Evolutionary conservation across 352 stramenopile species (phyloP).

Genomic region (Halophytophthora polymorphica): DNA sequence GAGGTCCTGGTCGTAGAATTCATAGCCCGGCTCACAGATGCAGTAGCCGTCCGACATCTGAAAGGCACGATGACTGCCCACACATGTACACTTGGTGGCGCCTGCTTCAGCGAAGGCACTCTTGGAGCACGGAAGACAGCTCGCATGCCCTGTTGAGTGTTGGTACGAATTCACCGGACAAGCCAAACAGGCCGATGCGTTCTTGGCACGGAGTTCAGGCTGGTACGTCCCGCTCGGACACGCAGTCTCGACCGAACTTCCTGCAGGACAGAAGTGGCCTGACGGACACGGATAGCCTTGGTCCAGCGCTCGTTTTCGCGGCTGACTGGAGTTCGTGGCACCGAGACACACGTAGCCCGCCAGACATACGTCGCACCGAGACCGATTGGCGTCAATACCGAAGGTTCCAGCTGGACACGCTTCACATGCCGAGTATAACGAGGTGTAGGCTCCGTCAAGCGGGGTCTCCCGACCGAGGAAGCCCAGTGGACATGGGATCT

Average conservation of each 20-base stretch:
- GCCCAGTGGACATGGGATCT: slow-evolving; percentile 76
- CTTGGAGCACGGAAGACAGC: slow-evolving; percentile 87
- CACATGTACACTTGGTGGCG: slow-evolving; percentile 73
- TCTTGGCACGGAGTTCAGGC: slow-evolving; percentile 33
- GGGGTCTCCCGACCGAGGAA: slow-evolving; percentile 59
- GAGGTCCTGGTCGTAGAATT: slow-evolving; percentile 89
- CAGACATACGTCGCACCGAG: slow-evolving; percentile 60
- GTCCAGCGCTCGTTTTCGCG: slow-evolving; percentile 51
- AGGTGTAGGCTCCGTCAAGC: slow-evolving; percentile 45
- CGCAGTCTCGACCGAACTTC: slow-evolving; percentile 42
- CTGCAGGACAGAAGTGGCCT: slow-evolving; percentile 73
- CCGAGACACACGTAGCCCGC: slow-evolving; percentile 87
- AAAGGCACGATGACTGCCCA: slow-evolving; percentile 87
- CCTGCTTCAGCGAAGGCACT: slow-evolving; percentile 58
- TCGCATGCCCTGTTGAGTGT: slow-evolving; percentile 48
- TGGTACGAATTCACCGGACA: slow-evolving; percentile 85
- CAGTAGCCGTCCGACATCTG: slow-evolving; percentile 90
- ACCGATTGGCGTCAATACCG: slow-evolving; percentile 76
- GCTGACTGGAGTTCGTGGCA: slow-evolving; percentile 55
- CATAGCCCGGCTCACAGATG: slow-evolving; percentile 89
- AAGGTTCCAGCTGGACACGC: slow-evolving; percentile 75
- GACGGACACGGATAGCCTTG: slow-evolving; percentile 82
- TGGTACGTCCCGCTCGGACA: slow-evolving; percentile 86
- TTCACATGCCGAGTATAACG: slow-evolving; percentile 59
- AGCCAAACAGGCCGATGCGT: slow-evolving; percentile 50